Evolutionary conservation across 768 basidiomycete species (phyloP).

Genomic region (Amanita exitialis): DNA sequence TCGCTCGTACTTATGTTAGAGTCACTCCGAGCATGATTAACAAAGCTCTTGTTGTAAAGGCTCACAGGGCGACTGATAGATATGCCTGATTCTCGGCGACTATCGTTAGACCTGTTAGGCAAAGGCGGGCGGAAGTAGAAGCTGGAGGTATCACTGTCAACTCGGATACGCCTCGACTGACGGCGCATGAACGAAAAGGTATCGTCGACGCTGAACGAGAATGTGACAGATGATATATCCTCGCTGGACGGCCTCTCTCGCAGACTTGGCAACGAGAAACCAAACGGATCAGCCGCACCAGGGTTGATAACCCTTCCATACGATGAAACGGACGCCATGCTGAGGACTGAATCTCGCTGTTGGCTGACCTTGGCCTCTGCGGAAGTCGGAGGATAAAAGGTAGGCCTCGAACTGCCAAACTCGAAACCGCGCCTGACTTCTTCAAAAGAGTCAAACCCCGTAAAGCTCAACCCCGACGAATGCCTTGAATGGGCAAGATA

Average conservation of each 20-base stretch:
- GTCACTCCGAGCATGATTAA: slow-evolving; percentile 40
- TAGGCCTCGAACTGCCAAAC: slow-evolving; percentile 49
- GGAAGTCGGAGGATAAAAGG: slow-evolving; percentile 52
- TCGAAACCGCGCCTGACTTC: slow-evolving; percentile 77
- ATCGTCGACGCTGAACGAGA: slow-evolving; percentile 57
- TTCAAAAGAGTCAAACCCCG: slow-evolving; percentile 65
- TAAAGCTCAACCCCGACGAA: slow-evolving; percentile 54
- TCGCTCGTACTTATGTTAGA: slow-evolving; percentile 47
- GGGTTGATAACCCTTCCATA: slow-evolving; percentile 59
- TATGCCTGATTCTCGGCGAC: slow-evolving; percentile 52
- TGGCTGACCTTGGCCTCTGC: slow-evolving; percentile 22
- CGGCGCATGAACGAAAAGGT: slow-evolving; percentile 56
- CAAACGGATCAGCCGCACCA: slow-evolving; percentile 65
- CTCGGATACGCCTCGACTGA: slow-evolving; percentile 34
- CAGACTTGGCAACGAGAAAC: slow-evolving; percentile 48
- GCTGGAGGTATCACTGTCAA: slow-evolving; percentile 70
- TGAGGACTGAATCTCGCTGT: slow-evolving; percentile 52
- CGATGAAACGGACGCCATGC: slow-evolving; percentile 73
- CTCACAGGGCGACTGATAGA: slow-evolving; percentile 60
- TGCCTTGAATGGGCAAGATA: slow-evolving; percentile 27
- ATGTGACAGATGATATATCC: slow-evolving; percentile 38
- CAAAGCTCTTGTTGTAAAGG: slow-evolving; percentile 52
- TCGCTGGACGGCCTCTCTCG: slow-evolving; percentile 48
- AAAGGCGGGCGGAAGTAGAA: slow-evolving; percentile 56
- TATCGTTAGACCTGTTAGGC: slow-evolving; percentile 16